Evolutionary conservation across 768 basidiomycete species (phyloP), one percentile per base, ranked within the genome.

Genomic region (Podaxis sp.): DNA sequence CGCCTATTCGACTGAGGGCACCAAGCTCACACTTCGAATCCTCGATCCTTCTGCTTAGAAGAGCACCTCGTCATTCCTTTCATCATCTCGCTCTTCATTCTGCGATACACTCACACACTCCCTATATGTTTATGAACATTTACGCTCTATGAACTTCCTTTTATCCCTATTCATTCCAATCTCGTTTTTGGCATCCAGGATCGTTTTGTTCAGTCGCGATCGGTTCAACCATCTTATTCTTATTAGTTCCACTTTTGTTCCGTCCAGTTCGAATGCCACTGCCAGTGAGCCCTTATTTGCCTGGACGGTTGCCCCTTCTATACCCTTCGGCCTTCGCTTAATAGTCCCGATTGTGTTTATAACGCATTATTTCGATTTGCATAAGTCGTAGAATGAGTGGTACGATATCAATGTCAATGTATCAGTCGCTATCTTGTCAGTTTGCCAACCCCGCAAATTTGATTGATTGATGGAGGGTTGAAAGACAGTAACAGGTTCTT

Each of bases 21-120:
- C 72, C 61, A 91, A 89, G 71, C 76, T 91, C 19, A 75, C 82
- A 0, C 76, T 92, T 24, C 82, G 84, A 53, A 76, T 91, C 61
- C 69, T 85, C 49, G 82, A 86, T 66, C 70, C 72, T 28, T 69
- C 67, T 6, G 57, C 63, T 57, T 56, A 38, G 39, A 22, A 48
- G 42, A 40, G 57, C 26, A 22, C 42, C 19, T 40, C 64, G 26
- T 58, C 55, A 19, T 6, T 53, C 40, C 13, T 39, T 38, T 42
- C 54, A 26, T 61, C 62, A 66, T 40, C 57, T 44, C 30, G 13
- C 65, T 58, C 42, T 46, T 42, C 26, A 17, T 26, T 49, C 59
- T 33, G 52, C 51, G 8, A 24, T n/a, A 19, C 22, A 38, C 3
- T 54, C 38, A 42, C 42, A 33, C 39, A 44, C 24, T 38, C 44